Evolutionary conservation across 257 asterid species (phyloP).

Genomic region (Haberlea rhodopensis): DNA sequence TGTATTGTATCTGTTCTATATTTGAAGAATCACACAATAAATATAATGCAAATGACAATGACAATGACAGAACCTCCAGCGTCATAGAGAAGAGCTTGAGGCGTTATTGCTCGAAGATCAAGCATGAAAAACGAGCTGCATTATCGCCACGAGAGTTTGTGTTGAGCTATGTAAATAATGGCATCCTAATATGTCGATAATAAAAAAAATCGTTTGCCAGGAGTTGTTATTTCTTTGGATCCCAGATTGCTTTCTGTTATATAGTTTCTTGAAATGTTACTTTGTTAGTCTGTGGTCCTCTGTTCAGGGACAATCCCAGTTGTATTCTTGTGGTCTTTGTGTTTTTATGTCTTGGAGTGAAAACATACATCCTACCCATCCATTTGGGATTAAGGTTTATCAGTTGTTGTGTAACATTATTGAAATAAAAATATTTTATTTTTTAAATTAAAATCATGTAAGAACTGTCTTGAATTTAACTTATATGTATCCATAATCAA

Average conservation of each 20-base stretch:
- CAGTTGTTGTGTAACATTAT: too few species aligned
- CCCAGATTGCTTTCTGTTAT: slow-evolving; percentile 19
- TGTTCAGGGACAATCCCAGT: neutral
- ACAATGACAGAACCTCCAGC: slow-evolving; percentile 77
- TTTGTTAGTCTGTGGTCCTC: neutral
- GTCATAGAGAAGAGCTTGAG: slow-evolving; percentile 84
- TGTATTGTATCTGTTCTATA: neutral
- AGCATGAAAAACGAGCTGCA: slow-evolving; percentile 36
- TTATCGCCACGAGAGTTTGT: neutral
- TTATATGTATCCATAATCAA: too few species aligned
- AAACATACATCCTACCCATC: too few species aligned
- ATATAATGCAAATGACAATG: neutral
- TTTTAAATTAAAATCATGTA: too few species aligned
- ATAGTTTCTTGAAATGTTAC: neutral
- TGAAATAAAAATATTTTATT: too few species aligned
- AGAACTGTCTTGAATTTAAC: too few species aligned
- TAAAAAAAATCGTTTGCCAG: neutral
- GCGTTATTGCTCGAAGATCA: slow-evolving; percentile 46
- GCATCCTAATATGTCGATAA: neutral
- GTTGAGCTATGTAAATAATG: neutral
- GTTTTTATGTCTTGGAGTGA: neutral
- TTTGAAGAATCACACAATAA: neutral
- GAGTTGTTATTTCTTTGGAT: neutral
- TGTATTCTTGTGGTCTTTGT: neutral
- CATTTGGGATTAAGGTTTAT: too few species aligned